These are phyloP conservation scores for Lentinula sp. DNA, from an alignment of 768 basidiomycete genomes.

Conservation along the genomic window DNA sequence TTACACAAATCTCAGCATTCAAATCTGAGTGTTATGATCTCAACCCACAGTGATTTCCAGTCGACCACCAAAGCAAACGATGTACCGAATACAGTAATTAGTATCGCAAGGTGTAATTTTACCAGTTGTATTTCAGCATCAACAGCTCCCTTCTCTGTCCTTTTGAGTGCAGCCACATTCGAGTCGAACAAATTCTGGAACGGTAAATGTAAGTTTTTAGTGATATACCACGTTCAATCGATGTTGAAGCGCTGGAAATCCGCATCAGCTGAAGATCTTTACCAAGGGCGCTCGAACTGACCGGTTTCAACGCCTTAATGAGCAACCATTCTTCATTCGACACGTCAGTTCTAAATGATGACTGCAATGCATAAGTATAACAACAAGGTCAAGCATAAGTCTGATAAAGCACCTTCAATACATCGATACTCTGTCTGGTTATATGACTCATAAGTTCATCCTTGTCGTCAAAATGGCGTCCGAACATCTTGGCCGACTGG, in stretches of 20 bases:
- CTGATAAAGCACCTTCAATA: conserved; percentile 66
- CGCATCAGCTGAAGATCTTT: background rate
- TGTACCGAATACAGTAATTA: too few relatives aligned
- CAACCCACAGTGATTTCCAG: too few relatives aligned
- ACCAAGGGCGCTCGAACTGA: conserved; percentile 26
- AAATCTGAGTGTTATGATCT: too few relatives aligned
- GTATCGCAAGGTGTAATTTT: too few relatives aligned
- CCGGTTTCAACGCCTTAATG: conserved; percentile 82
- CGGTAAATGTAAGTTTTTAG: too few relatives aligned
- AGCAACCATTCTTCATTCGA: conserved; percentile 90
- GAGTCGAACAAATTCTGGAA: too few relatives aligned
- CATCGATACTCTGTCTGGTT: conserved; percentile 90
- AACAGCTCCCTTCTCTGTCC: too few relatives aligned
- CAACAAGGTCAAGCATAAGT: background rate
- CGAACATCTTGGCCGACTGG: conserved; percentile 92
- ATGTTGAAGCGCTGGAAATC: conserved; percentile 25
- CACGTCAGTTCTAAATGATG: conserved; percentile 84
- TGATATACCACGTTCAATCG: background rate
- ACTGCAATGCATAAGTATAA: conserved; percentile 32
- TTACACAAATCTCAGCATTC: too few relatives aligned
- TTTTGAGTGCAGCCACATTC: background rate
- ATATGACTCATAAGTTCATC: conserved; percentile 91
- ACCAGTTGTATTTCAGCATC: too few relatives aligned
- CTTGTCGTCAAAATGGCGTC: conserved; percentile 93
- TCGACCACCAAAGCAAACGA: too few relatives aligned